Base-by-base conservation (phyloP, 768 basidiomycete genomes). In the Rhizopogon salebrosus region DNA sequence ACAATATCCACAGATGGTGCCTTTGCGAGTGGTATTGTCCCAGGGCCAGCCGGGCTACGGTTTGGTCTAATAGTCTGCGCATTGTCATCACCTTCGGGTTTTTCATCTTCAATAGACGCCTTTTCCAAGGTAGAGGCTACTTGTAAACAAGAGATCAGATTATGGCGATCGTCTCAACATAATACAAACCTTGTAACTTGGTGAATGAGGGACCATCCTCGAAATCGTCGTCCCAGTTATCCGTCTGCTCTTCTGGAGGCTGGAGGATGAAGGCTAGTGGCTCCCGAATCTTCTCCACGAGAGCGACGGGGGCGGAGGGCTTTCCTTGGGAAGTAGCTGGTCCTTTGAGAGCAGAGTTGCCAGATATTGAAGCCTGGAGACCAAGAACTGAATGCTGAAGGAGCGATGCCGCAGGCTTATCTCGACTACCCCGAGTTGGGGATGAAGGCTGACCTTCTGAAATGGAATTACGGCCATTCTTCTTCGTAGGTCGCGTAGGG, bases 211-310 rank as follows among this genome's bases (percentile, higher is more conserved):
- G 93, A 1, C 88, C 92, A 58, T 92, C 92, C 64, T 94, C 92
- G 58, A 99, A 99, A 64, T 99, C 97, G 57, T 94, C 92, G 62
- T 99, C 97, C 97, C 97, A 99, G 57, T 94, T 95, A 65, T 97
- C 94, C 1, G 86, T 89, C 65, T 91, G 89, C 58, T 92, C 87
- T 71, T 94, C 89, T 16, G 87, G 87, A 22, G 81, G 79, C 54
- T 83, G 85, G 22, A 89, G 70, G 14, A 76, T 80, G 57, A 87
- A 85, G 4, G 80, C 79, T 50, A 82, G 70, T 4, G 88, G 87
- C 46, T 87, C 68, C 24, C 70, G 64, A 23, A 72, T 73, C 50
- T 72, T 73, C 48, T 73, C 72, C 11, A 70, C 62, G 11, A 73
- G 51, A 51, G 66, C 67, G 36, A 67, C 62, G 26, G 72, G 56